Base-by-base conservation (phyloP, 2,329 filamentous ascomycete species). In the Epichloe brachyelytri region DNA sequence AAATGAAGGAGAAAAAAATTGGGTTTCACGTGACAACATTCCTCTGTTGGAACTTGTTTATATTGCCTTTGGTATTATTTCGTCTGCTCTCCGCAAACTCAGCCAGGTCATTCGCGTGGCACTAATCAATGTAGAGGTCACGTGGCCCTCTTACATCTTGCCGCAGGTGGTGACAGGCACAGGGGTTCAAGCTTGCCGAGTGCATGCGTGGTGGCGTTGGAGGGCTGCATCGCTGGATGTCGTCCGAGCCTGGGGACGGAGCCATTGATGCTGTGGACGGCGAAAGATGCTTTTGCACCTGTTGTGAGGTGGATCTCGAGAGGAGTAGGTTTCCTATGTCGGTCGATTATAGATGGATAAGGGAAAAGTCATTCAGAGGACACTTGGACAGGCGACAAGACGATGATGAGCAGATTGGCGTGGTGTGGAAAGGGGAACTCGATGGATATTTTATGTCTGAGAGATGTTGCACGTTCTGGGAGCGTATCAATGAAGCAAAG, bases 161-260 rank as follows among this genome's bases (percentile, higher is more conserved):
- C 36, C 33, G 20, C 26, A n/a, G 14, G 49, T 26, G n/a, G 37
- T 14, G 20, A 46, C 40, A 17, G 14, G 14, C 26, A 34, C 39
- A 14, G n/a, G n/a, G 45, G 10, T 14, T 34, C 6, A 46, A 19
- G 37, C 19, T 34, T 14, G n/a, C 34, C 41, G 34, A 49, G 20
- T 20, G 26, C 26, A 11, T 46, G 41, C 34, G 48, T 36, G 10
- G 41, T 37, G 50, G 50, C 41, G 50, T 46, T 37, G 40, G 36
- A 43, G 50, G 50, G 41, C 41, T 51, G 46, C 46, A 47, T 46
- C 45, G 22, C 46, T 52, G 50, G 22, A 41, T 30, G 46, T 45
- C n/a, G 5, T 14, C 48, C 20, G 30, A 17, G 14, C 30, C 41
- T 49, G 10, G 19, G 40, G 6, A 30, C n/a, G 19, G 19, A 49